These are phyloP conservation scores for Teunomyces cretensis DNA, from an alignment of 805 yeast genomes.

Conservation along the genomic window DNA sequence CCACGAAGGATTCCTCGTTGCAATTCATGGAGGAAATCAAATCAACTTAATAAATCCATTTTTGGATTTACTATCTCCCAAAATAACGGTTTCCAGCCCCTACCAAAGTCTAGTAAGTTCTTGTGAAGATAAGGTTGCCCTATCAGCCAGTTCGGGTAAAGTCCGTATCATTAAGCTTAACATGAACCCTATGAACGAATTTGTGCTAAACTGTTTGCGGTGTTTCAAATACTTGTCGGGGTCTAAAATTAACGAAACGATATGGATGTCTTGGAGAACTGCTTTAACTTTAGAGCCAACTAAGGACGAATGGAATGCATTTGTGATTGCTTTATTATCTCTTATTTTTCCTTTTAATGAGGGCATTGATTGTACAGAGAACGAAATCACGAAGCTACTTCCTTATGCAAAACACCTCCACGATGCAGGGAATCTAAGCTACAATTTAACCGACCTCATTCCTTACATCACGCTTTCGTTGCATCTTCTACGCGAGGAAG, in stretches of 20 bases:
- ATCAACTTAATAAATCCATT: conserved; percentile 56
- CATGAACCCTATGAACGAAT: conserved; percentile 44
- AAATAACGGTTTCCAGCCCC: conserved; percentile 12
- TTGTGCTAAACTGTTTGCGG: conserved; percentile 47
- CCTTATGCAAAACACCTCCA: conserved; percentile 31
- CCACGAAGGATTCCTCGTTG: conserved; percentile 46
- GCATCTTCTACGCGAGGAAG: conserved; percentile 78
- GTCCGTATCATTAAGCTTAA: conserved; percentile 31
- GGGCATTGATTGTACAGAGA: conserved; percentile 14
- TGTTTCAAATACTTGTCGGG: conserved; percentile 56
- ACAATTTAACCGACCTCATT: conserved; percentile 50
- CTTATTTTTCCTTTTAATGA: conserved; percentile 47
- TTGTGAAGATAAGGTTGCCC: conserved; percentile 26
- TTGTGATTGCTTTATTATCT: conserved; percentile 51
- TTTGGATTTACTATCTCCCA: conserved; percentile 44
- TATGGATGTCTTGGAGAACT: conserved; percentile 66
- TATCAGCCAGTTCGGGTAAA: conserved; percentile 20
- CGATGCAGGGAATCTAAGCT: conserved; percentile 28
- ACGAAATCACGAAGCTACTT: conserved; percentile 30
- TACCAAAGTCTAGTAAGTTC: conserved; percentile 27
- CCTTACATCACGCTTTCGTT: conserved; percentile 67
- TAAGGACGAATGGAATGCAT: conserved; percentile 60
- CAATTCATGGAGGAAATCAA: conserved; percentile 35
- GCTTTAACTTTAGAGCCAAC: conserved; percentile 44
- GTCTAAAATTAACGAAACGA: conserved; percentile 53